Evolutionary conservation across 2,329 filamentous ascomycete genomes (phyloP), one percentile per base, ranked within the genome.

Genomic region (Corynespora cassiicola): DNA sequence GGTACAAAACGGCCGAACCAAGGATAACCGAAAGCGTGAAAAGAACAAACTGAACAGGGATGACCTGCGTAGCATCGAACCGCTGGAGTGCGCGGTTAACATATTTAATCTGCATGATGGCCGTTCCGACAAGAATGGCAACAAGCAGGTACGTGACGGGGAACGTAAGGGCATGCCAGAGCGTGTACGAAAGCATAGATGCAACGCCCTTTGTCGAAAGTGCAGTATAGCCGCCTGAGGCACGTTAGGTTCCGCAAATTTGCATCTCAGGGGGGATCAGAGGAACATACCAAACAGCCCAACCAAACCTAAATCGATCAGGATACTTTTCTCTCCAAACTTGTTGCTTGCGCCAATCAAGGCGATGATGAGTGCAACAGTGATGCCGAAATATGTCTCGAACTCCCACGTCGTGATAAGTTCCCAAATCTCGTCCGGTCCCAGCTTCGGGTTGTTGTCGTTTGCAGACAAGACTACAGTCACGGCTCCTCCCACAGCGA

Each of bases 1-100:
- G 85, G 65, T 97, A 99, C 5, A 99, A 73, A 7, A 99, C 79
- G 1, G 92, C 92, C 58, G 91, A 96, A 39, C 94, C 94, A 34
- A 96, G 78, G 54, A 99, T 97, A 47, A 97, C 94, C 5, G 88
- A 95, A 6, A 99, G 77, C 0, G 94, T 99, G 67, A 99, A 99
- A 48, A 95, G 81, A 32, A 99, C 94, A 57, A 99, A 99, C 61
- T 99, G 94, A 10, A 94, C 94, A 0, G 94, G 94, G 48, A 99
- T 99, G 54, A 99, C 94, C 66, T 96, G 90, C 0, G 94, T 99
- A 6, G 94, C 96, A 68, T 96, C 90, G 73, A 97, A 99, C 30
- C 88, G 84, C 65, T 96, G 91, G 35, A 99, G 76, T 1, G 86
- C 85, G 34, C 82, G 88, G 72, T 97, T 99, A 65, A 99, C 81